phyloP scores from a whole-genome alignment of 2,329 filamentous ascomycete genomes.

The Penicillium sp. region DNA sequence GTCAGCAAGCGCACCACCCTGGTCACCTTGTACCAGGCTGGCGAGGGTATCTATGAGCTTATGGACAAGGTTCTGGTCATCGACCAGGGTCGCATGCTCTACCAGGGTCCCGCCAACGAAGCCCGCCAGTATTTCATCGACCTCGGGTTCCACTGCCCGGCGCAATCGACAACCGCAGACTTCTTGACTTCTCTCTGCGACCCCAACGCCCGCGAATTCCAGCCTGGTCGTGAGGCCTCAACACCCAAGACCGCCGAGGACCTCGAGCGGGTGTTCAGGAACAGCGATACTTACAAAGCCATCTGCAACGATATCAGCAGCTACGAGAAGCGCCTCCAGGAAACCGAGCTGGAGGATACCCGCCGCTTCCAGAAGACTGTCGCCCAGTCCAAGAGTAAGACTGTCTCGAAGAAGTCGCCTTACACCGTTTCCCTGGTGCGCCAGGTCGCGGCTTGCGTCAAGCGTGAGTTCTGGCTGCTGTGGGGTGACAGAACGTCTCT shows the following conservation, averaged over 20 bases:
- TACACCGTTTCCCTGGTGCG: conserved; percentile 71
- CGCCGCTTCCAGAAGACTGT: conserved; percentile 63
- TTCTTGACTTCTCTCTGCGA: conserved; percentile 75
- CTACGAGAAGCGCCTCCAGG: conserved; percentile 56
- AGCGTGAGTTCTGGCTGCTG: conserved; percentile 73
- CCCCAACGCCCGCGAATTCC: conserved; percentile 64
- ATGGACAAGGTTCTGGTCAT: conserved; percentile 81
- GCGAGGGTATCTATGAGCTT: conserved; percentile 64
- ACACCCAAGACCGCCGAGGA: conserved; percentile 67
- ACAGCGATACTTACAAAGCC: conserved; percentile 58
- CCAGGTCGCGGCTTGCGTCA: conserved; percentile 59
- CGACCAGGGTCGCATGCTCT: conserved; percentile 65
- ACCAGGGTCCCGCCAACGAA: conserved; percentile 57
- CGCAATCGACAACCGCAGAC: conserved; percentile 65
- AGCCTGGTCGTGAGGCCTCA: conserved; percentile 59
- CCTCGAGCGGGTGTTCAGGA: conserved; percentile 62
- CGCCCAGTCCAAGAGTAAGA: conserved; percentile 60
- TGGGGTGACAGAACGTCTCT: conserved; percentile 69
- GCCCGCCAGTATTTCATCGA: conserved; percentile 63
- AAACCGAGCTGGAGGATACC: conserved; percentile 57
- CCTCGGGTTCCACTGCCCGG: conserved; percentile 58
- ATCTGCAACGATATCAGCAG: conserved; percentile 58
- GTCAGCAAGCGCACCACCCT: conserved; percentile 66
- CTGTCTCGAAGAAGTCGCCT: conserved; percentile 62
- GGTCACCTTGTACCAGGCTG: conserved; percentile 68